These are phyloP conservation scores for Misopates orontium DNA, from an alignment of 257 asterid species.

Conservation along the genomic window DNA sequence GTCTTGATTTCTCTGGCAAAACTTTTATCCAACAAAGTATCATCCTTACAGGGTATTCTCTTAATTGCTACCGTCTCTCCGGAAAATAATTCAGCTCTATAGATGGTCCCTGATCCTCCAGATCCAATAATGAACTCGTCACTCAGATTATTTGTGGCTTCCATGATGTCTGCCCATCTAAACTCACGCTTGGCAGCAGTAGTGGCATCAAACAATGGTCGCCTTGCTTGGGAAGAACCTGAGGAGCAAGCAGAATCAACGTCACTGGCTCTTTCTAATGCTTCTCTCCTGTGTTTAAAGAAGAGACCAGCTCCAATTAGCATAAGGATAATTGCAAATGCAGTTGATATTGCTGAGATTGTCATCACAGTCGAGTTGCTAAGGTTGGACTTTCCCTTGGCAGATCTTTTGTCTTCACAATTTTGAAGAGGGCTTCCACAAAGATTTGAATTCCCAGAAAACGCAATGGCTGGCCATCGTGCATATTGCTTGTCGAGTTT, in stretches of 20 bases:
- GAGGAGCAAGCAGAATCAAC: conserved; percentile 57
- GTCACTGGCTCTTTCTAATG: conserved; percentile 39
- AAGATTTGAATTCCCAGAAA: conserved; percentile 60
- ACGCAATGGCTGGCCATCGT: conserved; percentile 75
- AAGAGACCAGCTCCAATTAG: conserved; percentile 63
- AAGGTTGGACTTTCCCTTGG: conserved; percentile 27
- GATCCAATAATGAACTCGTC: conserved; percentile 78
- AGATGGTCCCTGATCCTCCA: conserved; percentile 85
- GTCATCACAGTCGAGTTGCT: conserved; percentile 55
- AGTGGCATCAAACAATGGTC: conserved; percentile 52
- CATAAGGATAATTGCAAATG: conserved; percentile 45
- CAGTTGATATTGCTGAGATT: conserved; percentile 60
- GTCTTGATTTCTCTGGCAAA: conserved; percentile 88
- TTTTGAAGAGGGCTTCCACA: conserved; percentile 76
- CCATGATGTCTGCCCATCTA: conserved; percentile 86
- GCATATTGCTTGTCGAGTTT: conserved; percentile 60
- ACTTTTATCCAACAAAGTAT: conserved; percentile 67
- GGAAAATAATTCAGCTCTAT: conserved; percentile 64
- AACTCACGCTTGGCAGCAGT: conserved; percentile 50
- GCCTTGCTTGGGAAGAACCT: conserved; percentile 63
- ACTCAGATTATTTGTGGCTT: conserved; percentile 82
- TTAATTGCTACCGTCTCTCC: conserved; percentile 85
- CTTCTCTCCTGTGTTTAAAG: conserved; percentile 65
- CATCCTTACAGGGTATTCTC: conserved; percentile 67
- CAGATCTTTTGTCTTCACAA: conserved; percentile 42